Evolutionary conservation across 768 basidiomycete species (phyloP).

Genomic region (Tulasnella sp.): DNA sequence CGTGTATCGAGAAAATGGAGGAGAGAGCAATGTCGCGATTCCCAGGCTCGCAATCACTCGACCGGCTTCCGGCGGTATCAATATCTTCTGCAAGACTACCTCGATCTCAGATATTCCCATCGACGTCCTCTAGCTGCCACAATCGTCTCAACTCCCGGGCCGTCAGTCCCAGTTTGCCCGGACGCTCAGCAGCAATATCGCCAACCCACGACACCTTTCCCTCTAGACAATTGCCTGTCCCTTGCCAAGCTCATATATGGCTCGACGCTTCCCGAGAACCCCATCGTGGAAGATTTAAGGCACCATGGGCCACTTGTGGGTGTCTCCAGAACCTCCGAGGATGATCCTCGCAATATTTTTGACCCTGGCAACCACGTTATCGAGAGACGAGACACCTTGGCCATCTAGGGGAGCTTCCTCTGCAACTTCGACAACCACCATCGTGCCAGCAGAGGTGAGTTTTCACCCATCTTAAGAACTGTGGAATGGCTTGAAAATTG

Average conservation of each 20-base stretch:
- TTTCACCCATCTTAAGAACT: not conserved
- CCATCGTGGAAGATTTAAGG: not conserved
- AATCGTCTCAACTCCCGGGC: not conserved
- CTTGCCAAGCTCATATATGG: not conserved
- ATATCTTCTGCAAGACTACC: no score
- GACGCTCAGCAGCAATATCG: not conserved
- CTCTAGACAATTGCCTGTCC: not conserved
- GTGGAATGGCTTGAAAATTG: not conserved
- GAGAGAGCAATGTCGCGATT: no score
- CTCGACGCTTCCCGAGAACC: not conserved
- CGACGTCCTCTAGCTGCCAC: not conserved
- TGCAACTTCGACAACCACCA: not conserved
- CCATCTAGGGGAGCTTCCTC: not conserved
- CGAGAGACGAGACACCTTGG: slow-evolving; percentile 7
- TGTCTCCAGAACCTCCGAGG: not conserved
- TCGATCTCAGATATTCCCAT: no score
- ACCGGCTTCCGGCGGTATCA: no score
- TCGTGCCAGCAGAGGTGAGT: not conserved
- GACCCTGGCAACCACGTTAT: slow-evolving; percentile 9
- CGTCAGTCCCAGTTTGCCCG: not conserved
- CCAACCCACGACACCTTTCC: not conserved
- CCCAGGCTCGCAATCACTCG: no score
- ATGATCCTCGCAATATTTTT: not conserved
- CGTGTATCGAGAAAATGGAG: not conserved
- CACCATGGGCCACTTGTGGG: not conserved